Evolutionary conservation across 257 asterid genomes (phyloP).

Genomic region (Nemophila menziesii): DNA sequence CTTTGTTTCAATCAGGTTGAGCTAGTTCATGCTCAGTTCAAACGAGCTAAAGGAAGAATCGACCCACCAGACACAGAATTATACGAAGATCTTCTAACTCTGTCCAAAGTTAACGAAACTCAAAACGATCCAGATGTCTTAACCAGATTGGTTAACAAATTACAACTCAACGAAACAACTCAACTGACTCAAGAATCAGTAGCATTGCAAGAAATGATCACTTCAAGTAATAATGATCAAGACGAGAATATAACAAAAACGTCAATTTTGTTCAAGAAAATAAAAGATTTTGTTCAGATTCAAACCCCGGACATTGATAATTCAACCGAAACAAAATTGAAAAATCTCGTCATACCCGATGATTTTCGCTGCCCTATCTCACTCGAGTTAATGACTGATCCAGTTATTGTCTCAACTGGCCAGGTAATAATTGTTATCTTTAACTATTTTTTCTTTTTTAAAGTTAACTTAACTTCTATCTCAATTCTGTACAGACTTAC

Average conservation of each 20-base stretch:
- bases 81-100: conserved; percentile 60
- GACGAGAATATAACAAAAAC: conserved; percentile 82
- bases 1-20: conserved; percentile 46
- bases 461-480: too few species aligned
- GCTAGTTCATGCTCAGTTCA: conserved; percentile 94
- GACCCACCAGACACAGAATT: conserved; percentile 70
- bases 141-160: conserved; percentile 59
- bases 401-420: conserved; percentile 96
- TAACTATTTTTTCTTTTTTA: too few species aligned
- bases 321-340: conserved; percentile 29
- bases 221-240: conserved; percentile 74
- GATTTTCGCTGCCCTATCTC: conserved; percentile 98
- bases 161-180: conserved; percentile 65
- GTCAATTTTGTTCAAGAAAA: conserved; percentile 78
- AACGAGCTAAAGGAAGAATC: conserved; percentile 88
- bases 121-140: conserved; percentile 37
- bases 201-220: conserved; percentile 93
- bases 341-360: conserved; percentile 67
- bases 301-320: conserved; percentile 54
- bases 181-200: conserved; percentile 87
- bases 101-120: conserved; percentile 34
- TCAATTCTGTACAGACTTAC: conserved; percentile 52
- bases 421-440: too few species aligned
- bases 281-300: conserved; percentile 84
- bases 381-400: conserved; percentile 88